Conservation (phyloP, 2,329 filamentous ascomycete genomes). For the Xylariales sp. region DNA sequence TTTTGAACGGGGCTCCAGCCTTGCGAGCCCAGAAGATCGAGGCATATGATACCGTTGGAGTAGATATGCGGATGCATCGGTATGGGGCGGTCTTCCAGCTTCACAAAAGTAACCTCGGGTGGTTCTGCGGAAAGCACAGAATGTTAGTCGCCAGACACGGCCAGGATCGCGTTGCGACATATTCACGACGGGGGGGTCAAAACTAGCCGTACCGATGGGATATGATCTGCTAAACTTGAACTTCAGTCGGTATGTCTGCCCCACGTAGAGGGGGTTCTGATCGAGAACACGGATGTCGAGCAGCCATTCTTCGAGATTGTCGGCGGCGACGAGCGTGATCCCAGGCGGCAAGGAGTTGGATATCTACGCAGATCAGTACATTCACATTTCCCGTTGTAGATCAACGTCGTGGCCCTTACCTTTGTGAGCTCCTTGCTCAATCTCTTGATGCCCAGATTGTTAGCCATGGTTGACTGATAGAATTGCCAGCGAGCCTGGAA, state of each 20-base stretch:
- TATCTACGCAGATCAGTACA: slow-evolving; percentile 35
- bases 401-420: slow-evolving; percentile 28
- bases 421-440: slow-evolving; percentile 57
- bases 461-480: slow-evolving; percentile 12
- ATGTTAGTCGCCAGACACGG: slow-evolving; percentile 5
- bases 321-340: slow-evolving; percentile 75
- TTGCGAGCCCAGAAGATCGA: slow-evolving; percentile 81
- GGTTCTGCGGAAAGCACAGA: slow-evolving; percentile 58
- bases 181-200: no score
- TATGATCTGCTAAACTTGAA: slow-evolving; percentile 83
- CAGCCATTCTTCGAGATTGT: slow-evolving; percentile 84
- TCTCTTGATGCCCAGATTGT: slow-evolving; percentile 50
- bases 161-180: background rate
- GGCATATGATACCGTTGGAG: slow-evolving; percentile 96
- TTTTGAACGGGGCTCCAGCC: slow-evolving; percentile 98
- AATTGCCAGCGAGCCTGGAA: background rate
- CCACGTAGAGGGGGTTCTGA: slow-evolving; percentile 79
- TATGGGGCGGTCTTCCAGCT: slow-evolving; percentile 61
- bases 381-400: slow-evolving; percentile 21
- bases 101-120: slow-evolving; percentile 87
- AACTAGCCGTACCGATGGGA: slow-evolving; percentile 69
- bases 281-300: slow-evolving; percentile 92
- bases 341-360: slow-evolving; percentile 56
- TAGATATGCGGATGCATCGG: slow-evolving; percentile 98
- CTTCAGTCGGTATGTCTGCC: slow-evolving; percentile 77